These are phyloP conservation scores for Ogataea pini DNA, from an alignment of 805 yeast species.

Conservation along the genomic window DNA sequence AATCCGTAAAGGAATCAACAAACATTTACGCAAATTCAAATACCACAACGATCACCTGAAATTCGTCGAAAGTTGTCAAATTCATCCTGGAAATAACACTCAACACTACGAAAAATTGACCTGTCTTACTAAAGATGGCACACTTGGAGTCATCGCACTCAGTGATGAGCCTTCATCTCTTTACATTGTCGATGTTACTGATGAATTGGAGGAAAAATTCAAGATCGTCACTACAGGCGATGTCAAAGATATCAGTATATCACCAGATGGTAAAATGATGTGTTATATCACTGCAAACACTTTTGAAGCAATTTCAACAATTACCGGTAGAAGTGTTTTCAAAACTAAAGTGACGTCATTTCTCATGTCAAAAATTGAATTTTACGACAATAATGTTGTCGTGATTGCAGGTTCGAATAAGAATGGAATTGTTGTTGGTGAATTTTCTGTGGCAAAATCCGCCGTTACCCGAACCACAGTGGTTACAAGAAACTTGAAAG, in stretches of 20 bases:
- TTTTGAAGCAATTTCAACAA: slow-evolving; percentile 53
- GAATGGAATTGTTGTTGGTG: slow-evolving; percentile 46
- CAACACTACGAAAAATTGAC: slow-evolving; percentile 68
- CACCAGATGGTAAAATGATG: slow-evolving; percentile 65
- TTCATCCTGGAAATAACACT: slow-evolving; percentile 47
- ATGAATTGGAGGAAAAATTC: slow-evolving; percentile 51
- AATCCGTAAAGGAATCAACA: slow-evolving; percentile 61
- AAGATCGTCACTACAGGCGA: slow-evolving; percentile 55
- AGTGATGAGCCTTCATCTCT: slow-evolving; percentile 65
- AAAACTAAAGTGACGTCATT: slow-evolving; percentile 27
- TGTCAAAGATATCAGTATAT: slow-evolving; percentile 65
- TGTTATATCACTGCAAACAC: slow-evolving; percentile 59
- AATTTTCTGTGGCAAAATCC: slow-evolving; percentile 44
- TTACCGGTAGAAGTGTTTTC: slow-evolving; percentile 44
- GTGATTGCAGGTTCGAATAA: slow-evolving; percentile 47
- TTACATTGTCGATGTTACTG: slow-evolving; percentile 56
- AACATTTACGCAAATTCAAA: slow-evolving; percentile 67
- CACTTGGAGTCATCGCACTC: slow-evolving; percentile 67
- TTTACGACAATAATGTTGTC: slow-evolving; percentile 36
- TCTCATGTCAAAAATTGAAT: slow-evolving; percentile 34
- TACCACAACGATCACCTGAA: slow-evolving; percentile 62
- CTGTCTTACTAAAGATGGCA: slow-evolving; percentile 55
- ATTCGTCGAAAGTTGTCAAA: slow-evolving; percentile 60
- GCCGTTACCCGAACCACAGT: slow-evolving; percentile 43
- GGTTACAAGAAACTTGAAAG: slow-evolving; percentile 50